Base-by-base conservation (phyloP, 352 stramenopile genomes). In the Phytophthora niederhauseri region DNA sequence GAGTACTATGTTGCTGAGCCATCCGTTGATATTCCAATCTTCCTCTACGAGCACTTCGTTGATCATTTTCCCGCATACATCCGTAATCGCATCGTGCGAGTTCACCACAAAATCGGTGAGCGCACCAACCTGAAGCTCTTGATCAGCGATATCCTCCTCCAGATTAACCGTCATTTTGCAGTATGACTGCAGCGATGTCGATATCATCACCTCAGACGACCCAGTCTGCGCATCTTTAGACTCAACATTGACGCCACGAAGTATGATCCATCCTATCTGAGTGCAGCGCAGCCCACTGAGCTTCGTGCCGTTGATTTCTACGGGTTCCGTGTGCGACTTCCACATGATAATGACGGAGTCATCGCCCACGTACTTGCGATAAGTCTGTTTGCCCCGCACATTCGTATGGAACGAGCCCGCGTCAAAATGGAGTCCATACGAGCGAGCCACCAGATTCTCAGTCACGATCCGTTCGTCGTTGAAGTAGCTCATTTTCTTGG, bases 121-220 rank as follows among this genome's bases (percentile, higher is more conserved):
- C 11, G 64, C 70, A 19, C 75, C 75, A 6, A 85, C 75, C 41
- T 78, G 72, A 36, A 77, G 48, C 17, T 82, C 72, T 58, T 82
- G 69, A 68, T 90, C 77, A 19, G 59, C 68, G 31, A 88, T 79
- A 45, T 87, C 73, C 19, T 85, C 74, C 50, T 87, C 72, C 15
- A 90, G 64, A 26, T 85, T 72, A 31, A 83, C 56, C 1, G 68
- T 76, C 49, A 81, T 82, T 34, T 81, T 82, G 45, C 78, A 80
- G 60, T 75, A 89, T 34, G 80, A 84, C 66, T 89, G 82, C 53
- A 88, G 58, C 1, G 71, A 70, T n/a, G 82, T 81, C 3, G 63
- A 76, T 50, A 69, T 62, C 49, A 79, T 61, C 15, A 26, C 22
- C 1, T 34, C 53, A 4, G 67, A 75, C 7, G 54, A 59, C 48